Evolutionary conservation across 768 basidiomycete genomes (phyloP).

Genomic region (Tulasnella sp.): DNA sequence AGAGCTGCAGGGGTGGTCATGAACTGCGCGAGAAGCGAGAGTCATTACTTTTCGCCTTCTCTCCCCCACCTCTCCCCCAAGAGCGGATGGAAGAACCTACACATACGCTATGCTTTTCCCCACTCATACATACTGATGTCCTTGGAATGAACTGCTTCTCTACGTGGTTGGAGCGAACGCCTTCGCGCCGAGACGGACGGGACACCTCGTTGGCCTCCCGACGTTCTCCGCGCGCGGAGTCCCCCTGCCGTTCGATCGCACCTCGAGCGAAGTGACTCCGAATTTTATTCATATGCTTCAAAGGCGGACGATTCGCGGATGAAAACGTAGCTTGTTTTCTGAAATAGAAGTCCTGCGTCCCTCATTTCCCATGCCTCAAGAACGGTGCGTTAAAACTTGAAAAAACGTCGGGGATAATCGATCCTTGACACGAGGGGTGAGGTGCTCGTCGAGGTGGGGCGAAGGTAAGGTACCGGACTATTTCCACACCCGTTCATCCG

Average conservation of each 20-base stretch:
- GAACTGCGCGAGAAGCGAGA: neutral
- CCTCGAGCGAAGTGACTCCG: too few relatives aligned
- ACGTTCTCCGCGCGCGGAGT: too few relatives aligned
- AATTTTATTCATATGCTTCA: too few relatives aligned
- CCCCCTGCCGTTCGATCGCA: too few relatives aligned
- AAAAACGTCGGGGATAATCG: neutral
- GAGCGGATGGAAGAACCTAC: neutral
- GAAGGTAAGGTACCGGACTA: neutral
- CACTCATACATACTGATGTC: neutral
- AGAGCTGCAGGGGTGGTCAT: neutral
- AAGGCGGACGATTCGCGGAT: too few relatives aligned
- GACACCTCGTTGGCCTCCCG: too few relatives aligned
- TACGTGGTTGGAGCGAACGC: too few relatives aligned
- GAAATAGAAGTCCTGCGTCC: neutral
- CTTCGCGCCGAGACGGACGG: too few relatives aligned
- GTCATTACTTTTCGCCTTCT: too few relatives aligned
- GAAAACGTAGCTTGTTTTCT: neutral
- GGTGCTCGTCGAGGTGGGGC: neutral
- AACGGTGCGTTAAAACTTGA: neutral
- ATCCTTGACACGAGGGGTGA: neutral
- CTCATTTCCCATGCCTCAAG: neutral
- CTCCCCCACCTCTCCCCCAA: neutral
- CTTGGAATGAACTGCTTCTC: too few relatives aligned
- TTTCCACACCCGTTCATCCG: neutral
- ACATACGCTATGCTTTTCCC: neutral